phyloP scores from a whole-genome alignment of 805 yeast species.

The Ogataea neopini region DNA sequence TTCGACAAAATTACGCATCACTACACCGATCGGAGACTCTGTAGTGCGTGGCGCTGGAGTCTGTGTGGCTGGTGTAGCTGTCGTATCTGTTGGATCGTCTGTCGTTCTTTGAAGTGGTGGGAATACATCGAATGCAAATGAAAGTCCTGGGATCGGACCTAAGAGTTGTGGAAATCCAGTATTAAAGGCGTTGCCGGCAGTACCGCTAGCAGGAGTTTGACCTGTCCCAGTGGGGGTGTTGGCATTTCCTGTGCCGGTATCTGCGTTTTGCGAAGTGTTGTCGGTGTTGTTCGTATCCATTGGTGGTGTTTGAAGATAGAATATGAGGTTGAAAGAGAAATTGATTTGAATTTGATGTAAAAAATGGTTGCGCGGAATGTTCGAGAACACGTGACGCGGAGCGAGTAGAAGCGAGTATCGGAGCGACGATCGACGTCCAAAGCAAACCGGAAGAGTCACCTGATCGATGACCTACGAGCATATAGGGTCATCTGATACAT shows the following conservation, averaged over 20 bases:
- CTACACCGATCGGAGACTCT: constrained; percentile 21
- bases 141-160: constrained; percentile 17
- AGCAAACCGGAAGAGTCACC: no score
- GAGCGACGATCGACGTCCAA: no score
- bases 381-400: not conserved
- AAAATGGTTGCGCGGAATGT: not conserved
- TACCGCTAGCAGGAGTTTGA: not conserved
- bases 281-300: constrained; percentile 1
- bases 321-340: not conserved
- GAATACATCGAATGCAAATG: constrained; percentile 20
- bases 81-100: not conserved
- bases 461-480: no score
- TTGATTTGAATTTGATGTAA: no score
- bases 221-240: not conserved
- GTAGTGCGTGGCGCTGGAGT: constrained; percentile 4
- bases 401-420: no score
- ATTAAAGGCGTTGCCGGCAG: not conserved
- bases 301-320: not conserved
- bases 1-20: constrained; percentile 24
- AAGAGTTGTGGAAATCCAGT: constrained; percentile 5
- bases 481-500: no score
- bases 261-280: not conserved
- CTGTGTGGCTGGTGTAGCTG: not conserved
- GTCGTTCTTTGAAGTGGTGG: constrained; percentile 3
- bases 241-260: not conserved